Evolutionary conservation across 2,329 filamentous ascomycete genomes (phyloP).

Genomic region (Xylariales sp.): DNA sequence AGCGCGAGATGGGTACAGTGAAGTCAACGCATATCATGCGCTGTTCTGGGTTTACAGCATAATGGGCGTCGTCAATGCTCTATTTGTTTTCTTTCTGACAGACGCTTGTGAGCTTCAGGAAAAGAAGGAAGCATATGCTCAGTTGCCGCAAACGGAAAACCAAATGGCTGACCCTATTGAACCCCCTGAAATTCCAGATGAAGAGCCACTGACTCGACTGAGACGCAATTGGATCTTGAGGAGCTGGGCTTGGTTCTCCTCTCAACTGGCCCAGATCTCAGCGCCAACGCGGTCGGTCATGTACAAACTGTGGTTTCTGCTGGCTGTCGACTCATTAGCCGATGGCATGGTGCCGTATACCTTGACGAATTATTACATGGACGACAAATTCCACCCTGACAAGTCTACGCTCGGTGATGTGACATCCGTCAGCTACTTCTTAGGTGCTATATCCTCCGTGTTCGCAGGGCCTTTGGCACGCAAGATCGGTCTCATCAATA

Average conservation of each 20-base stretch:
- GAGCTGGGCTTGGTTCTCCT: constrained; percentile 22
- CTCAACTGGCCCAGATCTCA: constrained; percentile 51
- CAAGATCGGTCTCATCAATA: constrained; percentile 57
- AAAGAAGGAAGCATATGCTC: constrained; percentile 19
- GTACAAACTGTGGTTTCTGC: constrained; percentile 60
- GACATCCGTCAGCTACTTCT: constrained; percentile 47
- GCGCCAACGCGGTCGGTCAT: constrained; percentile 52
- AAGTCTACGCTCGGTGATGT: constrained; percentile 59
- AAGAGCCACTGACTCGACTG: constrained; percentile 1
- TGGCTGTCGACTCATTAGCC: constrained; percentile 59
- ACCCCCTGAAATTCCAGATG: neutral
- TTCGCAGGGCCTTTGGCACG: constrained; percentile 55
- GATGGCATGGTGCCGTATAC: constrained; percentile 61
- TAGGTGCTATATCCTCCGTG: constrained; percentile 48
- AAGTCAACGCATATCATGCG: constrained; percentile 49
- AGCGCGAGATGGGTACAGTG: constrained; percentile 39
- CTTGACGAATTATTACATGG: constrained; percentile 55
- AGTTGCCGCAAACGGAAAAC: constrained; percentile 16
- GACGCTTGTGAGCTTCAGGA: constrained; percentile 43
- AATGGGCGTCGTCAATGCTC: constrained; percentile 50
- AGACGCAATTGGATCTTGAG: constrained; percentile 12
- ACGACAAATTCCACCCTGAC: constrained; percentile 47
- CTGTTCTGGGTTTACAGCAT: constrained; percentile 54
- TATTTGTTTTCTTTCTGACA: constrained; percentile 41
- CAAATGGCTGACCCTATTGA: constrained; percentile 6